These are phyloP conservation scores for Austroboletus novae-zelandiae DNA, from an alignment of 1,284 basidiomycete species.

Conservation along the genomic window DNA sequence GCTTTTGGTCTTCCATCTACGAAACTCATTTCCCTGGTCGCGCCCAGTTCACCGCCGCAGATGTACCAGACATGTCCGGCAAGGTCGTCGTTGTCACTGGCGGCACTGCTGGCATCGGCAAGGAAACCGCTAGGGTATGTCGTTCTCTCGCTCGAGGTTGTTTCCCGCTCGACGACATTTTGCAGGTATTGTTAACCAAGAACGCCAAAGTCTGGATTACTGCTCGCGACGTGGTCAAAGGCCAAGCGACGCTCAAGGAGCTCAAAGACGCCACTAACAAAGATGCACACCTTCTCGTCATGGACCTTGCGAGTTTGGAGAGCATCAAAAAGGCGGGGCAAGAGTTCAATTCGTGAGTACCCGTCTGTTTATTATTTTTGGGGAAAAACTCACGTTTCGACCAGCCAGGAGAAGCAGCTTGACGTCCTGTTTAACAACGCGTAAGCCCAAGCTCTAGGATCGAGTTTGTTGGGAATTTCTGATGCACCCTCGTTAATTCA, in stretches of 20 bases:
- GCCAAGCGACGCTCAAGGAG: slow-evolving; percentile 46
- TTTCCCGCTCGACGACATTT: not conserved
- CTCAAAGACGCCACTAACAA: slow-evolving; percentile 45
- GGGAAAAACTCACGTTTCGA: not conserved
- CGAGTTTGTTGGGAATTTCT: not conserved
- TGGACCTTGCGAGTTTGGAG: slow-evolving; percentile 58
- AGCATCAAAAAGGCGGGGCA: slow-evolving; percentile 49
- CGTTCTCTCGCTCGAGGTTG: not conserved
- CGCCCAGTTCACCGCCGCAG: not conserved
- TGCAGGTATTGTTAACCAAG: slow-evolving; percentile 46
- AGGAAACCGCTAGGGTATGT: slow-evolving; percentile 26
- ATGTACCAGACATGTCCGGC: slow-evolving; percentile 49
- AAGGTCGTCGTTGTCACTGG: slow-evolving; percentile 44
- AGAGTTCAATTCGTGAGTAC: slow-evolving; percentile 35
- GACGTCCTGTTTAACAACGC: slow-evolving; percentile 57
- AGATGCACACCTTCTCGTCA: slow-evolving; percentile 48
- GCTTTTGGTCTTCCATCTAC: not conserved
- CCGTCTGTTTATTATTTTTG: not conserved
- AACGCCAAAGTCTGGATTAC: slow-evolving; percentile 69
- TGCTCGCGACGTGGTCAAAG: slow-evolving; percentile 47
- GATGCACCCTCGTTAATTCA: slow-evolving; percentile 11
- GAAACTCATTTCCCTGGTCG: not conserved
- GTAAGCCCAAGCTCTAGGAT: slow-evolving; percentile 34
- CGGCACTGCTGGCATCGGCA: slow-evolving; percentile 36
- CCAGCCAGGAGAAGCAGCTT: slow-evolving; percentile 46